phyloP scores from a whole-genome alignment of 306 rosid species.

The Dalbergia oliveri region DNA sequence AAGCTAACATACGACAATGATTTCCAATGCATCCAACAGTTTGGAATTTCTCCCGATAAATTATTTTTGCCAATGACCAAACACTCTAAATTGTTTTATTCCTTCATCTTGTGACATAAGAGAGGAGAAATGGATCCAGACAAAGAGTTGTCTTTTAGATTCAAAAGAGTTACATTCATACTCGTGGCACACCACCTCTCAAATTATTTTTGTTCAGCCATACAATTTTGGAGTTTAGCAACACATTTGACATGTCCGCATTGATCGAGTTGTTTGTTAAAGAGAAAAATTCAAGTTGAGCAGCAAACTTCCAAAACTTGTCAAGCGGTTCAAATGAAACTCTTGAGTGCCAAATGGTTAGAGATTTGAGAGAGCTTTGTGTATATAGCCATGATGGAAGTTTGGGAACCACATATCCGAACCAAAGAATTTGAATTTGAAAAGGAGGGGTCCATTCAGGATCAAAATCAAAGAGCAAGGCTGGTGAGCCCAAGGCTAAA shows the following conservation, averaged over 20 bases:
- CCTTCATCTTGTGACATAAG: conserved; percentile 3
- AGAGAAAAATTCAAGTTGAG: not conserved
- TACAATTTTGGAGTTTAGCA: not conserved
- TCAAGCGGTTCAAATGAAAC: conserved; percentile 31
- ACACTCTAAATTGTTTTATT: not conserved
- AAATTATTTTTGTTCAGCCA: not conserved
- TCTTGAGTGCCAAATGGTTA: too few relatives aligned
- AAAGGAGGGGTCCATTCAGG: too few relatives aligned
- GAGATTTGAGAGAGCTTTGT: too few relatives aligned
- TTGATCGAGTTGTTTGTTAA: conserved; percentile 16
- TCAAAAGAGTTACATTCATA: conserved; percentile 12
- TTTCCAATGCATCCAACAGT: conserved; percentile 32
- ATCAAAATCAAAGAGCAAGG: too few relatives aligned
- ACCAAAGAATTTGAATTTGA: too few relatives aligned
- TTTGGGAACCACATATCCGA: too few relatives aligned
- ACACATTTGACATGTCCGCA: conserved; percentile 28
- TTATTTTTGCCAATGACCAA: conserved; percentile 32
- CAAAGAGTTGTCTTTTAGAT: conserved; percentile 9
- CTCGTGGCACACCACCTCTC: conserved; percentile 42
- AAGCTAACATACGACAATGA: not conserved
- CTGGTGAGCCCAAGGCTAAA: too few relatives aligned
- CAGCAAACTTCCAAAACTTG: conserved; percentile 42
- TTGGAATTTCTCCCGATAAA: conserved; percentile 39
- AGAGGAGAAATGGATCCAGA: conserved; percentile 47
- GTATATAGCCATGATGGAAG: too few relatives aligned